Conservation (phyloP, 768 basidiomycete genomes). For the Naematelia aurantialba region DNA sequence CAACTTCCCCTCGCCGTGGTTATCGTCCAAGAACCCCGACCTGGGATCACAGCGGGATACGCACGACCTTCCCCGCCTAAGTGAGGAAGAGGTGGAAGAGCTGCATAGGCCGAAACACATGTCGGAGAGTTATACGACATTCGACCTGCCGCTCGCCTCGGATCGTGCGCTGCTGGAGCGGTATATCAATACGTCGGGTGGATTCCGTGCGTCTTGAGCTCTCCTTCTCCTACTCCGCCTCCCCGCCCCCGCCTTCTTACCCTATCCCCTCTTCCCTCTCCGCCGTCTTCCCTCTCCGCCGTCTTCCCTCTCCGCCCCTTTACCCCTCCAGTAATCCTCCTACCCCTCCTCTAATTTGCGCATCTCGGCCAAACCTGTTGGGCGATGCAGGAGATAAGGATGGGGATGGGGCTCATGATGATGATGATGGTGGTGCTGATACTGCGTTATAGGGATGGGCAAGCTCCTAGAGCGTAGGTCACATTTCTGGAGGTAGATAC, state of each 20-base stretch:
- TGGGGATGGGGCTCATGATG: conserved; percentile 35
- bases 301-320: too few relatives aligned
- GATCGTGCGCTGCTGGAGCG: conserved; percentile 36
- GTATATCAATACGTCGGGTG: conserved; percentile 44
- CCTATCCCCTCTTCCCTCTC: too few relatives aligned
- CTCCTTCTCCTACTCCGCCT: too few relatives aligned
- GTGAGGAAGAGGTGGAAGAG: conserved; percentile 16
- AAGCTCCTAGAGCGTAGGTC: conserved; percentile 45
- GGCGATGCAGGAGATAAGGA: conserved; percentile 17
- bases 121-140: conserved; percentile 47
- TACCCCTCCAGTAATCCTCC: too few relatives aligned
- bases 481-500: not conserved
- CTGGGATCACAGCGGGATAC: conserved; percentile 18
- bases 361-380: not conserved
- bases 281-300: too few relatives aligned
- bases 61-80: conserved; percentile 6
- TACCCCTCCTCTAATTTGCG: too few relatives aligned
- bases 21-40: conserved; percentile 34
- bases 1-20: conserved; percentile 33
- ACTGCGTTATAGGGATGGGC: conserved; percentile 36
- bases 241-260: not conserved
- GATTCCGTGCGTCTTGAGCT: conserved; percentile 38
- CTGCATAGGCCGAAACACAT: conserved; percentile 38
- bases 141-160: conserved; percentile 40
- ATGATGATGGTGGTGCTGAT: not conserved